Percentiles rank a stretch among this genome's conserved stretches.
These are phyloP conservation scores for Oryza nivara DNA, from an alignment of 176 grass and related monocot genomes.

Conservation along the genomic window DNA sequence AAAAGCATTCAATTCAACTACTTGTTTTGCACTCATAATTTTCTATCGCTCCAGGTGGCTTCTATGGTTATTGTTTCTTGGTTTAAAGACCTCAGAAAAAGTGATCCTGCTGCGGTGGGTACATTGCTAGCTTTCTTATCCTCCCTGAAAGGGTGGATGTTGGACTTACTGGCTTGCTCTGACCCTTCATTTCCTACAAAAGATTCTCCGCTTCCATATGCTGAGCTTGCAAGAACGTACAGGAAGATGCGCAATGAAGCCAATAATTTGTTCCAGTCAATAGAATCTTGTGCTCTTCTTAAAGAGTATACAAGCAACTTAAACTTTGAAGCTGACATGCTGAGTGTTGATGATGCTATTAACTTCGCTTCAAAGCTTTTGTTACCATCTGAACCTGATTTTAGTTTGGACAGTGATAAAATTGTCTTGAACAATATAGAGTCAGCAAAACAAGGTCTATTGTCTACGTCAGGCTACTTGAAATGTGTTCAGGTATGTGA, in stretches of 20 bases:
- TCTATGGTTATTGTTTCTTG: conserved; percentile 95
- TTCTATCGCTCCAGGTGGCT: conserved; percentile 54
- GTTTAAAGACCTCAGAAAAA: conserved; percentile 84
- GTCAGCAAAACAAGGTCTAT: conserved; percentile 79
- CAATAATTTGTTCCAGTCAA: conserved; percentile 55
- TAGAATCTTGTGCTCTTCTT: conserved; percentile 65
- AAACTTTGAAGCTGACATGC: conserved; percentile 55
- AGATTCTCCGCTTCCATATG: conserved; percentile 73
- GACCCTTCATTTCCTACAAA: conserved; percentile 96
- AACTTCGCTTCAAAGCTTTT: conserved; percentile 74
- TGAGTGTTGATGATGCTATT: conserved; percentile 81
- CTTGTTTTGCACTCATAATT: conserved; percentile 17
- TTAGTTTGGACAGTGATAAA: conserved; percentile 54
- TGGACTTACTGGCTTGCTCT: conserved; percentile 84
- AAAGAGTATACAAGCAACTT: conserved; percentile 61
- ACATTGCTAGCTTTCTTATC: conserved; percentile 64
- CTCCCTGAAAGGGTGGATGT: conserved; percentile 74
- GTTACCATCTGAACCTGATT: conserved; percentile 54
- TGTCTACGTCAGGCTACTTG: conserved; percentile 91
- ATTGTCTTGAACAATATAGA: conserved; percentile 68
- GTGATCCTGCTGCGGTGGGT: conserved; percentile 47
- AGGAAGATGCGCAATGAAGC: conserved; percentile 87
- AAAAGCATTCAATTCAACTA: conserved; percentile 25
- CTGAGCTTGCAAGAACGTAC: conserved; percentile 94
- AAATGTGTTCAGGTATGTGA: conserved; percentile 92